Conservation (phyloP, 805 yeast species). For the Cyberlindnera subsufficiens region DNA sequence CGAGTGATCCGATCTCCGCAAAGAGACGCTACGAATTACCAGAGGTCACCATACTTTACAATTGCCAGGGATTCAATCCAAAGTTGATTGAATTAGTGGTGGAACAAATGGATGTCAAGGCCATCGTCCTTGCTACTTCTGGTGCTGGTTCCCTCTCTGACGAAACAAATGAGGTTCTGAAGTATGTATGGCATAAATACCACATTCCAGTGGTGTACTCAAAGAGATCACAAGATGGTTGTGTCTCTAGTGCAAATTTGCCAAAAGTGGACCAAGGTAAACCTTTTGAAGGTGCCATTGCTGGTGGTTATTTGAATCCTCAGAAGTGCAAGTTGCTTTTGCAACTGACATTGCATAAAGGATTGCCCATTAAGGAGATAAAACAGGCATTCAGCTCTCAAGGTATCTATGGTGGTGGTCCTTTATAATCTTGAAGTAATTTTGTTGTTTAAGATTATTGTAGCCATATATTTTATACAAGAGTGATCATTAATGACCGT, state of each 20-base stretch:
- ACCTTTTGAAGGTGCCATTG: constrained; percentile 38
- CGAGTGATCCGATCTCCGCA: constrained; percentile 18
- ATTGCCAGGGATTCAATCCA: constrained; percentile 54
- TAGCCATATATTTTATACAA: background rate
- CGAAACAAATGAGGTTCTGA: constrained; percentile 38
- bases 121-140: constrained; percentile 61
- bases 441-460: background rate
- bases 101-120: constrained; percentile 39
- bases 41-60: constrained; percentile 52
- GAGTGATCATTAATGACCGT: constrained; percentile 1
- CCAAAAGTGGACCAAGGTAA: constrained; percentile 25
- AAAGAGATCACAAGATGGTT: constrained; percentile 65
- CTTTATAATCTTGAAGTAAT: background rate
- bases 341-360: constrained; percentile 44
- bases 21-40: constrained; percentile 25
- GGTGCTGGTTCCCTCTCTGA: constrained; percentile 66
- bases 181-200: constrained; percentile 32
- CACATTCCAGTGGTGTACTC: constrained; percentile 55
- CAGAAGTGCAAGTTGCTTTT: constrained; percentile 55
- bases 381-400: constrained; percentile 29
- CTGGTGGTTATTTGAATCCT: constrained; percentile 63
- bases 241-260: constrained; percentile 43
- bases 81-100: constrained; percentile 41
- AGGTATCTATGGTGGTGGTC: constrained; percentile 38
- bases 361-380: constrained; percentile 28